A percentile compares a stretch with the other conserved stretches of the same genome.
Evolutionary conservation across 257 asterid species (phyloP).

Genomic region (Sherardia arvensis): DNA sequence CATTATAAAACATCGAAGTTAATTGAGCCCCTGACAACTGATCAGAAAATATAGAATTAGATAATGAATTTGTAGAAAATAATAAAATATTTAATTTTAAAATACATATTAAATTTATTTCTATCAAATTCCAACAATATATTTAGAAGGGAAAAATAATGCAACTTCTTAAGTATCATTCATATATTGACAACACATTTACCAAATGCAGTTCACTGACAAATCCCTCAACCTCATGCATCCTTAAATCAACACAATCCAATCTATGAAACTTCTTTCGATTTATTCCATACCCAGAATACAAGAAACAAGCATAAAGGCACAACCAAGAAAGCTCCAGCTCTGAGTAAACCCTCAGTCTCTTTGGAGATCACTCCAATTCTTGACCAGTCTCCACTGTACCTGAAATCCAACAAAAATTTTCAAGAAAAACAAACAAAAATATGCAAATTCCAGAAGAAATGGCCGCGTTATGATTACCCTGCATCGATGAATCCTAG

Average conservation of each 20-base stretch:
- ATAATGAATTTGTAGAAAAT: too few relatives aligned
- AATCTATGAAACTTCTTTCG: conserved; percentile 20
- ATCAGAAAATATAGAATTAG: too few relatives aligned
- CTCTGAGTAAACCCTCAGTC: conserved; percentile 51
- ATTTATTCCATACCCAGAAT: conserved; percentile 20
- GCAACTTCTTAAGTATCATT: background rate
- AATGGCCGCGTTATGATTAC: conserved; percentile 19
- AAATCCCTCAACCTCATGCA: background rate
- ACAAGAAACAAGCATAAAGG: conserved; percentile 53
- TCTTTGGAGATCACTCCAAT: conserved; percentile 63
- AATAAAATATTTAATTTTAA: too few relatives aligned
- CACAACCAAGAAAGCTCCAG: conserved; percentile 58
- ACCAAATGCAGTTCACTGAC: background rate
- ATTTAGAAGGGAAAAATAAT: too few relatives aligned
- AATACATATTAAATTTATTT: too few relatives aligned
- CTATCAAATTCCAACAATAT: too few relatives aligned
- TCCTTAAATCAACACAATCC: background rate
- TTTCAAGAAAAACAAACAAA: too few relatives aligned
- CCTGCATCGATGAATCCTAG: conserved; percentile 87
- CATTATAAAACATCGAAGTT: too few relatives aligned
- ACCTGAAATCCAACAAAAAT: conserved; percentile 30
- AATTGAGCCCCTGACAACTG: too few relatives aligned
- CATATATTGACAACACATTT: background rate
- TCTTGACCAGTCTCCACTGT: conserved; percentile 95
- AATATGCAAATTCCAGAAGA: background rate